These are phyloP conservation scores for Colletotrichum filicis DNA, from an alignment of 2,329 filamentous ascomycete genomes.

Conservation along the genomic window DNA sequence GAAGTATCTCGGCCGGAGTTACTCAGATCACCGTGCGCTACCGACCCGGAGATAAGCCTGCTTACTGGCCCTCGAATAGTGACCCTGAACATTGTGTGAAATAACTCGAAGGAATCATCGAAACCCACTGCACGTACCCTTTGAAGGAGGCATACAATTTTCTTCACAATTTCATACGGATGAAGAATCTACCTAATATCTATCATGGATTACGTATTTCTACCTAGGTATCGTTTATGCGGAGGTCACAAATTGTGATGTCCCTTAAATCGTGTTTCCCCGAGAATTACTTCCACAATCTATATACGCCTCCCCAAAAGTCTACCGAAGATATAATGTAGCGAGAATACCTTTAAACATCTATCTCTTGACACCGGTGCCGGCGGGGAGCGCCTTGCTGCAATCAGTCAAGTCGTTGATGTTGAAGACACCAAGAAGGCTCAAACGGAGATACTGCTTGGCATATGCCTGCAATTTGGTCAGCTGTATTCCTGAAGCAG, in stretches of 20 bases:
- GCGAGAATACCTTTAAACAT: neutral
- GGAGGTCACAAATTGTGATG: neutral
- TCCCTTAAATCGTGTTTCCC: neutral
- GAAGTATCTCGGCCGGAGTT: neutral
- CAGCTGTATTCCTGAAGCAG: neutral
- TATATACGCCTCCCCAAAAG: neutral
- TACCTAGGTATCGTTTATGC: neutral
- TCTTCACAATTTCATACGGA: too few species aligned
- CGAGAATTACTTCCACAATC: neutral
- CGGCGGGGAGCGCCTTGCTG: constrained; percentile 58
- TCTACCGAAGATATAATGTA: neutral
- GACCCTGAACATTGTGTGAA: too few species aligned
- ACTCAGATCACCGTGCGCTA: too few species aligned
- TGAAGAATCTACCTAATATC: neutral
- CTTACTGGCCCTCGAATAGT: neutral
- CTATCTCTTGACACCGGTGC: neutral
- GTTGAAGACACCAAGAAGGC: constrained; percentile 65
- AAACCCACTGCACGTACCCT: too few species aligned
- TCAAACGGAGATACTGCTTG: constrained; percentile 63
- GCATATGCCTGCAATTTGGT: constrained; percentile 55
- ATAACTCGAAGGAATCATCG: too few species aligned
- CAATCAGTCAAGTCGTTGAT: constrained; percentile 68
- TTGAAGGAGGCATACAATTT: too few species aligned
- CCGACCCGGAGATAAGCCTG: too few species aligned
- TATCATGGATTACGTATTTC: neutral